A percentile compares a stretch with the other conserved stretches of the same genome.
Conservation (phyloP, 163 green algal genomes). For the Prototheca wickerhamii region DNA sequence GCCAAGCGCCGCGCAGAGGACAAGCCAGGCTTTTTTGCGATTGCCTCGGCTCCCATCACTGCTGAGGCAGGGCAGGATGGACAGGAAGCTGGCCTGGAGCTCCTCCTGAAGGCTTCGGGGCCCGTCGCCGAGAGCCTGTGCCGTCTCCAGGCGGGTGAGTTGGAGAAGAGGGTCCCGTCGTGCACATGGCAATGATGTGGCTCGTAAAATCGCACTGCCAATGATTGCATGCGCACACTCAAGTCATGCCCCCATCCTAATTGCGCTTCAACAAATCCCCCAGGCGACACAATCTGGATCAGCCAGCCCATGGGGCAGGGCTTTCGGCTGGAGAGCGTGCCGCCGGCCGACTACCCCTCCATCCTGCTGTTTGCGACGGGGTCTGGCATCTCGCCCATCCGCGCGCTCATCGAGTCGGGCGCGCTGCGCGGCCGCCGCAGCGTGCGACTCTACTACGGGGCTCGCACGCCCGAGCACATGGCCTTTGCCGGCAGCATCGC, state of each 20-base stretch:
- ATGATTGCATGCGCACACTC: background rate
- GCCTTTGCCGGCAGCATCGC: slow-evolving; percentile 34
- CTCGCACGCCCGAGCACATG: slow-evolving; percentile 22
- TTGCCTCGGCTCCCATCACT: slow-evolving; percentile 63
- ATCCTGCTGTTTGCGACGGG: slow-evolving; percentile 83
- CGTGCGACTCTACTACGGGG: slow-evolving; percentile 76
- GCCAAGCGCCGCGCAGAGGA: slow-evolving; percentile 56
- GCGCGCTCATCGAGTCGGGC: slow-evolving; percentile 68
- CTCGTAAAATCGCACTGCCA: too few relatives aligned
- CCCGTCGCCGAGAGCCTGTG: slow-evolving; percentile 45
- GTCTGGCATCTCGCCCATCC: slow-evolving; percentile 72
- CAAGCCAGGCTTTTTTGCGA: slow-evolving; percentile 90
- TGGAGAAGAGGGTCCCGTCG: too few relatives aligned
- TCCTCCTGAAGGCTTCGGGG: slow-evolving; percentile 56
- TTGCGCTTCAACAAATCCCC: background rate
- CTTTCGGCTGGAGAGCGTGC: slow-evolving; percentile 78
- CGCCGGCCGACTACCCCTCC: slow-evolving; percentile 43
- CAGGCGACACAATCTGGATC: slow-evolving; percentile 53
- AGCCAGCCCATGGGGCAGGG: slow-evolving; percentile 82
- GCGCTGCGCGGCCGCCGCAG: slow-evolving; percentile 41
- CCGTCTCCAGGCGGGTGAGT: background rate
- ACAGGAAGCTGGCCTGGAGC: slow-evolving; percentile 38
- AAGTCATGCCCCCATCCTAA: background rate
- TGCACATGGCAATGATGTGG: too few relatives aligned
- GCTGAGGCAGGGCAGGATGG: slow-evolving; percentile 36